Evolutionary conservation across 768 basidiomycete species (phyloP).

Genomic region (Asterophora lycoperdoides): DNA sequence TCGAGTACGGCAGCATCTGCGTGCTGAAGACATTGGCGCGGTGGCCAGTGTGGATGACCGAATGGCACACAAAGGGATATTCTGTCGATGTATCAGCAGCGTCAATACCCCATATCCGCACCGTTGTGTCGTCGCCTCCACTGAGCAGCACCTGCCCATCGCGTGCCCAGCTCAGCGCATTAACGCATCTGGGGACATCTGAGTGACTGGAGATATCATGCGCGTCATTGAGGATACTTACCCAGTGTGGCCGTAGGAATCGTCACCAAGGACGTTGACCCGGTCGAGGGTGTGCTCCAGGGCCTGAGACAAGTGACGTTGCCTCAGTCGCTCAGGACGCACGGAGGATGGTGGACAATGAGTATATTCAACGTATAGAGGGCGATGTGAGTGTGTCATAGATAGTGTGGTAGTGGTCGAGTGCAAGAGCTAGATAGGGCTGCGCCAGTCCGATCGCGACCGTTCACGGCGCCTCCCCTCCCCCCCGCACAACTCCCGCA

Average conservation of each 20-base stretch:
- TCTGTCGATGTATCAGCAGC: conserved; percentile 35
- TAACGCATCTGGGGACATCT: conserved; percentile 54
- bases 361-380: conserved; percentile 1
- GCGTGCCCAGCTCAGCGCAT: conserved; percentile 70
- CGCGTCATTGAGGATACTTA: conserved; percentile 22
- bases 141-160: conserved; percentile 63
- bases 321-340: conserved; percentile 24
- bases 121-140: conserved; percentile 71
- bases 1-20: conserved; percentile 73
- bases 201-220: background rate
- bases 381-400: background rate
- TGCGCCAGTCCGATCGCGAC: too few relatives aligned
- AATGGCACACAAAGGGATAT: conserved; percentile 62
- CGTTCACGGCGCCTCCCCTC: too few relatives aligned
- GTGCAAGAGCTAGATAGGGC: background rate
- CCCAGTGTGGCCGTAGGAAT: conserved; percentile 64
- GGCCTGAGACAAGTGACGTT: conserved; percentile 21
- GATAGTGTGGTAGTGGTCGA: background rate
- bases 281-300: conserved; percentile 46
- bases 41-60: conserved; percentile 78
- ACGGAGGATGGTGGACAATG: conserved; percentile 18
- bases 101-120: conserved; percentile 79
- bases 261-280: conserved; percentile 67
- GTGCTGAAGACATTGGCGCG: conserved; percentile 81
- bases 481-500: too few relatives aligned